Conservation (phyloP, 2,329 filamentous ascomycete species). For the Penicillium brevicompactum region DNA sequence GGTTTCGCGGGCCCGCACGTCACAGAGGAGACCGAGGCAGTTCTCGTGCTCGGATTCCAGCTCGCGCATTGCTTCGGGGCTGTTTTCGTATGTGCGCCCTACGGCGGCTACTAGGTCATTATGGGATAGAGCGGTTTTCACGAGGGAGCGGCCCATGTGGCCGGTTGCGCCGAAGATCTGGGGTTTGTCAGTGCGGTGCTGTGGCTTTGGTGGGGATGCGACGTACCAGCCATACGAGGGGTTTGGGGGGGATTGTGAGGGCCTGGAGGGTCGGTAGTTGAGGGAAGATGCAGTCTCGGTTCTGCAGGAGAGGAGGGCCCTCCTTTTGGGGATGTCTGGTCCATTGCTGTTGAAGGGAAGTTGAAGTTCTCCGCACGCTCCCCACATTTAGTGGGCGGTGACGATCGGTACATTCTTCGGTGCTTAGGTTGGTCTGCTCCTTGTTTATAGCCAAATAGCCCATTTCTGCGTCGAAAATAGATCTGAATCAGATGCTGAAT, state of each 20-base stretch:
- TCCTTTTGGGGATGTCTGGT: constrained; percentile 26
- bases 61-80: constrained; percentile 68
- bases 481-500: neutral
- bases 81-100: constrained; percentile 78
- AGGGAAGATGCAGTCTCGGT: constrained; percentile 65
- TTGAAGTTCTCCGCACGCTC: constrained; percentile 27
- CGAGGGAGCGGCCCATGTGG: constrained; percentile 89
- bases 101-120: constrained; percentile 85
- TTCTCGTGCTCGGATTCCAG: constrained; percentile 62
- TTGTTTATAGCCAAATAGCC: neutral
- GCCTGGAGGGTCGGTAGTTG: constrained; percentile 82
- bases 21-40: constrained; percentile 81
- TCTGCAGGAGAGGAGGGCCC: constrained; percentile 33
- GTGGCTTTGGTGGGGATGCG: constrained; percentile 4
- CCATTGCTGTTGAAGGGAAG: constrained; percentile 3
- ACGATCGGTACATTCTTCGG: neutral
- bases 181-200: constrained; percentile 3
- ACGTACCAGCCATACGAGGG: constrained; percentile 85
- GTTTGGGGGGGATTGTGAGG: constrained; percentile 68
- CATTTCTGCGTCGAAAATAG: neutral
- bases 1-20: constrained; percentile 80
- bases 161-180: constrained; percentile 95
- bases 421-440: neutral
- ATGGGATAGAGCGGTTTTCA: constrained; percentile 76
- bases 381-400: constrained; percentile 7